Evolutionary conservation across 805 yeast species (phyloP).

Genomic region (Candida montana): DNA sequence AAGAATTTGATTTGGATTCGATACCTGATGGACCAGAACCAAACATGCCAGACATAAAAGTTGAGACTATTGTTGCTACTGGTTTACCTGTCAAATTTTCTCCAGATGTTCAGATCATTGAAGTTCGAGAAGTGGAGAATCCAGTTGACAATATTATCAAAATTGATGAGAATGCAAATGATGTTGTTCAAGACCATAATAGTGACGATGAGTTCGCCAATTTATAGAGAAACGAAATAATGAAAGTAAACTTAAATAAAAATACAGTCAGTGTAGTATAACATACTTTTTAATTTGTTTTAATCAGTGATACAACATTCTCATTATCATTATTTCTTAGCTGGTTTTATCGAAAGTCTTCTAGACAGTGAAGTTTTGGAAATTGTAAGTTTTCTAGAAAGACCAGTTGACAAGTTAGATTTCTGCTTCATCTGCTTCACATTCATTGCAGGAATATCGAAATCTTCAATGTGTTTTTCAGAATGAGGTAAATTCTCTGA

Average conservation of each 20-base stretch:
- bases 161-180: conserved; percentile 4
- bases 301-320: too few relatives aligned
- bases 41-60: conserved; percentile 60
- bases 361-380: conserved; percentile 33
- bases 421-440: conserved; percentile 30
- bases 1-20: conserved; percentile 37
- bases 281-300: too few relatives aligned
- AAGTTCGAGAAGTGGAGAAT: conserved; percentile 15
- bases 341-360: conserved; percentile 27
- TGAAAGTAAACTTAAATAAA: background rate
- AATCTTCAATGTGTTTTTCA: conserved; percentile 30
- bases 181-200: background rate
- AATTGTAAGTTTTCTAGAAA: conserved; percentile 28
- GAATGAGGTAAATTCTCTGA: conserved; percentile 5
- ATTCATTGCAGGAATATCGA: conserved; percentile 34
- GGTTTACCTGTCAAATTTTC: conserved; percentile 55
- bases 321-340: background rate
- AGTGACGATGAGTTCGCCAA: conserved; percentile 8
- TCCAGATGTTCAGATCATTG: conserved; percentile 51
- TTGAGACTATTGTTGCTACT: conserved; percentile 64
- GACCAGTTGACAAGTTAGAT: conserved; percentile 26
- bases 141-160: conserved; percentile 2
- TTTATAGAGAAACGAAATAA: background rate
- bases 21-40: conserved; percentile 70
- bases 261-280: background rate